phyloP scores from a whole-genome alignment of 2,329 filamentous ascomycete species.

The Penicillium verrucosum region DNA sequence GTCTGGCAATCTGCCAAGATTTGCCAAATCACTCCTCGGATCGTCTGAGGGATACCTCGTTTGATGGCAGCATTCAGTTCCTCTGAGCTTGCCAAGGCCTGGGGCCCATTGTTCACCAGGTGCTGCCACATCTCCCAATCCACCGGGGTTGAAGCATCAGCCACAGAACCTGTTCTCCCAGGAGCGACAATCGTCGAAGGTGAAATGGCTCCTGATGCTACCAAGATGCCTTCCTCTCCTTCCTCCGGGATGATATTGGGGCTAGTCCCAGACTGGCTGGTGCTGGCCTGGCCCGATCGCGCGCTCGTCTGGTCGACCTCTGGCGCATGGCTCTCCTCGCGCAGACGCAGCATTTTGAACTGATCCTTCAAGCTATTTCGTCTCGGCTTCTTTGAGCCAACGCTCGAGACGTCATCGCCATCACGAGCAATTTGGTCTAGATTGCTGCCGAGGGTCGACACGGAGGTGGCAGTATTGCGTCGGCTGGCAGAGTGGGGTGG shows the following conservation, averaged over 20 bases:
- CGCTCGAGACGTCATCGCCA: slow-evolving; percentile 48
- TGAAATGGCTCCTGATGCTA: slow-evolving; percentile 26
- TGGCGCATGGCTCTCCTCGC: slow-evolving; percentile 64
- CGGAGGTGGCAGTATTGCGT: slow-evolving; percentile 75
- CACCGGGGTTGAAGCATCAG: slow-evolving; percentile 69
- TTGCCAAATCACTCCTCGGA: slow-evolving; percentile 98
- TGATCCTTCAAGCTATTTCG: slow-evolving; percentile 71
- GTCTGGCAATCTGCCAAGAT: slow-evolving; percentile 94
- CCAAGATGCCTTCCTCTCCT: slow-evolving; percentile 40
- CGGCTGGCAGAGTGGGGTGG: slow-evolving; percentile 52
- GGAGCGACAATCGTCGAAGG: slow-evolving; percentile 28
- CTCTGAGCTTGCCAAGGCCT: slow-evolving; percentile 83
- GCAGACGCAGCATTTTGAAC: slow-evolving; percentile 72
- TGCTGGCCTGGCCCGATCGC: slow-evolving; percentile 42
- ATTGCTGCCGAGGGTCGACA: slow-evolving; percentile 75
- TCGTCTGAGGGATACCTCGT: slow-evolving; percentile 87
- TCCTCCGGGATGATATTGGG: slow-evolving; percentile 49
- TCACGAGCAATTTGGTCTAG: slow-evolving; percentile 74
- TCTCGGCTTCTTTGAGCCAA: slow-evolving; percentile 47
- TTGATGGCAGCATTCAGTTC: slow-evolving; percentile 89
- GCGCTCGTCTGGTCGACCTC: slow-evolving; percentile 56
- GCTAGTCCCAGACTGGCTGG: slow-evolving; percentile 46
- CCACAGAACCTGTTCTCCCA: slow-evolving; percentile 65
- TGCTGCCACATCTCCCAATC: slow-evolving; percentile 99
- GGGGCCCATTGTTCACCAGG: slow-evolving; percentile 89